phyloP scores from a whole-genome alignment of 1,139 yeast species.

The Kazachstania sp. region DNA sequence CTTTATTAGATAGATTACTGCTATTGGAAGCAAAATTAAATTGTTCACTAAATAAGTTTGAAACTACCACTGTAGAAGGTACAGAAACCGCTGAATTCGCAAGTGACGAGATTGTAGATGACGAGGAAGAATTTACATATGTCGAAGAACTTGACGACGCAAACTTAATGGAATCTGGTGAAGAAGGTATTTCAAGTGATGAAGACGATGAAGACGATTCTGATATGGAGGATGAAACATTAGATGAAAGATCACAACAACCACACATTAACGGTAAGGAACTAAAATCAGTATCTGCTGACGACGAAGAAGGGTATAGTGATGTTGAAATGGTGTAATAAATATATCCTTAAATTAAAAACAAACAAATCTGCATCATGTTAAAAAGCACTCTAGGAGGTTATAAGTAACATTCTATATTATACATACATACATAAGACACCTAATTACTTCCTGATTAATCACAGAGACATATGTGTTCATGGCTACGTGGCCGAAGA shows the following conservation, averaged over 20 bases:
- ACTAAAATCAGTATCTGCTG: not conserved
- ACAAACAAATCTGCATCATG: conserved; percentile 1
- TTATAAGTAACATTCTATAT: not conserved
- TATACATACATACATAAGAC: not conserved
- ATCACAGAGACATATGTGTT: too few relatives aligned
- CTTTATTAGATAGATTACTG: conserved; percentile 66
- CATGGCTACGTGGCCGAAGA: too few relatives aligned
- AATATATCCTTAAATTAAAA: not conserved
- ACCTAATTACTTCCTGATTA: too few relatives aligned
- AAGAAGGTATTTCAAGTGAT: conserved; percentile 29
- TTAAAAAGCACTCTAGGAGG: not conserved
- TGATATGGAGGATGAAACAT: conserved; percentile 9
- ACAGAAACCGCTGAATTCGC: conserved; percentile 33
- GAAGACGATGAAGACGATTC: conserved; percentile 21
- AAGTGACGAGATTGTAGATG: conserved; percentile 31
- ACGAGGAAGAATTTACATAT: conserved; percentile 37
- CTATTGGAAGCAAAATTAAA: conserved; percentile 78
- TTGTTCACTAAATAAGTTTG: conserved; percentile 58
- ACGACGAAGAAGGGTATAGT: conserved; percentile 29
- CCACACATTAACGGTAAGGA: not conserved
- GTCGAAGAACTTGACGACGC: conserved; percentile 37
- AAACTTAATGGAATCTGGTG: conserved; percentile 34
- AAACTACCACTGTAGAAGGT: conserved; percentile 25
- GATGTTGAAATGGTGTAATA: conserved; percentile 27
- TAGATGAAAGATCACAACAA: conserved; percentile 12